Conservation (phyloP, 192 early-diverging fungal genomes). For the Linnemannia schmuckeri region DNA sequence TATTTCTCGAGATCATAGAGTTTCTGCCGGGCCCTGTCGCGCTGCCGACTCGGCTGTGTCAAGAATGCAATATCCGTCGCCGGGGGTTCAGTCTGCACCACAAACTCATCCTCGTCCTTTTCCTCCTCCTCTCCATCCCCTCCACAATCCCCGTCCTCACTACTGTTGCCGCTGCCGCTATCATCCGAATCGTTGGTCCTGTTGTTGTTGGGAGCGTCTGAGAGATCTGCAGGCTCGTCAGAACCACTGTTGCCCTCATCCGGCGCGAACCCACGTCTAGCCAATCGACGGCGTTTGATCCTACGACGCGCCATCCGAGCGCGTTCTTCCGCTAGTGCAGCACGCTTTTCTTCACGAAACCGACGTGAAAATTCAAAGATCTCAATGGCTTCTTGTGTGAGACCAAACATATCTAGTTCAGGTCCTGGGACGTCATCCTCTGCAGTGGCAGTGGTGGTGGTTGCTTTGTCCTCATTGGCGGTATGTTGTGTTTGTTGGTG, state of each 20-base stretch:
- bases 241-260: slow-evolving; percentile 42
- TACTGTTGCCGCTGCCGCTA: neutral
- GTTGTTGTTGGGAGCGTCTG: too few species aligned
- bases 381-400: slow-evolving; percentile 35
- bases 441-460: neutral
- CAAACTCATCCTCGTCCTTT: neutral
- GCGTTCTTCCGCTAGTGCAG: slow-evolving; percentile 15
- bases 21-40: neutral
- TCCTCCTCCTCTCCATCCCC: slow-evolving; percentile 7
- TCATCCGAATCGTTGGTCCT: too few species aligned
- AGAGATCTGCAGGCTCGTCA: neutral
- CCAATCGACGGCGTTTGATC: slow-evolving; percentile 25
- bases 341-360: slow-evolving; percentile 34
- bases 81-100: slow-evolving; percentile 7
- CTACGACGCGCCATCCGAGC: slow-evolving; percentile 14
- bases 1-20: slow-evolving; percentile 16
- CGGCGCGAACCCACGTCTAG: slow-evolving; percentile 39
- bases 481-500: neutral
- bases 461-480: neutral
- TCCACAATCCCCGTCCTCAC: neutral
- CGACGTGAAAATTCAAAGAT: slow-evolving; percentile 51
- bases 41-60: neutral
- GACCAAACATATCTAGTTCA: neutral
- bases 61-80: slow-evolving; percentile 29
- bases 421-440: neutral